These are phyloP conservation scores for Skeletonema menzelii DNA, from an alignment of 108 stramenopile genomes.

Conservation along the genomic window DNA sequence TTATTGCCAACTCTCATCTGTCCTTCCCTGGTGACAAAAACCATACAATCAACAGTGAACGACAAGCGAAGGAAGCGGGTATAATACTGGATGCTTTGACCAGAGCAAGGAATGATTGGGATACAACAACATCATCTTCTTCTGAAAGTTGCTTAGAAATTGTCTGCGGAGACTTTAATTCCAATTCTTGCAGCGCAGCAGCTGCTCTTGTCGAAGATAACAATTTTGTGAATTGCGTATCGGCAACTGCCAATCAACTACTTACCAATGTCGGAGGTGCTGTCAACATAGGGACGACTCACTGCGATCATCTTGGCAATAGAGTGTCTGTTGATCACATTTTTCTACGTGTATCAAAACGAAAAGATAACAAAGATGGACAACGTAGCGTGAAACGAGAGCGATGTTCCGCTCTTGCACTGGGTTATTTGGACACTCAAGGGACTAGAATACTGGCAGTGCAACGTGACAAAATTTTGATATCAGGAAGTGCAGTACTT, in stretches of 20 bases:
- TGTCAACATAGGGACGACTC: constrained; percentile 45
- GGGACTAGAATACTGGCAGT: constrained; percentile 43
- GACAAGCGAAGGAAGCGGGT: constrained; percentile 34
- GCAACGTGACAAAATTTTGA: constrained; percentile 21
- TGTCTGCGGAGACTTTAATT: constrained; percentile 50
- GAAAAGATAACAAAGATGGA: not conserved
- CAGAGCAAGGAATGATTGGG: not conserved
- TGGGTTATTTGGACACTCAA: constrained; percentile 41
- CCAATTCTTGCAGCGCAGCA: constrained; percentile 38
- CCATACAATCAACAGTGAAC: constrained; percentile 17
- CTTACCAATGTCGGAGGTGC: constrained; percentile 28
- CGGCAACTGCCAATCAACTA: constrained; percentile 40
- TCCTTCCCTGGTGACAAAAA: constrained; percentile 36
- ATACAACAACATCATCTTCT: not conserved
- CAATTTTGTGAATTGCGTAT: constrained; percentile 46
- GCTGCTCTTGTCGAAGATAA: constrained; percentile 30
- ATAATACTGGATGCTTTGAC: constrained; percentile 35
- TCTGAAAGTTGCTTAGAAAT: constrained; percentile 21
- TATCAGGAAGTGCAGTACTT: constrained; percentile 34
- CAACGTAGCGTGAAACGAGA: not conserved
- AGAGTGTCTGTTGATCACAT: constrained; percentile 47
- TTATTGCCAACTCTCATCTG: constrained; percentile 41
- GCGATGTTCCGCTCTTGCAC: constrained; percentile 36
- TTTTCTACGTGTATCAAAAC: constrained; percentile 22
- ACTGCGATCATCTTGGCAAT: constrained; percentile 44